A percentile compares a stretch with the other conserved stretches of the same genome.
Evolutionary conservation across 2,329 filamentous ascomycete genomes (phyloP).

Genomic region (Ascochyta koolunga): DNA sequence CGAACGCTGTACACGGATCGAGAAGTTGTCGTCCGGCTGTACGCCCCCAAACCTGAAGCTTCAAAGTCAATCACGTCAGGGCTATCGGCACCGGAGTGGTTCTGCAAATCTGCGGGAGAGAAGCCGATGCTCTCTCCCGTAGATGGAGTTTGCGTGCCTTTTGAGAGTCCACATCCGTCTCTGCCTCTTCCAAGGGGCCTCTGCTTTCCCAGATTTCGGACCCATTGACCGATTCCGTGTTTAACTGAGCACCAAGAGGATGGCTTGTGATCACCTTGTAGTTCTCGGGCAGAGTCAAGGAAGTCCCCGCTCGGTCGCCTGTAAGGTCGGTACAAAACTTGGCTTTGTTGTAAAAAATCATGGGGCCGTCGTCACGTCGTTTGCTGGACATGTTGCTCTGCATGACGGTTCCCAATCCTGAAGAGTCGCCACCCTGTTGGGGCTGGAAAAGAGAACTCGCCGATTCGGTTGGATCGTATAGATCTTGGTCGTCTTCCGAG

Average conservation of each 20-base stretch:
- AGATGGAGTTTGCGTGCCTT: conserved; percentile 38
- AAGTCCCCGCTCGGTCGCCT: conserved; percentile 58
- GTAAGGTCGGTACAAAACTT: conserved; percentile 82
- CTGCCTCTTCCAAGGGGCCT: conserved; percentile 29
- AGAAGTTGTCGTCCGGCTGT: conserved; percentile 62
- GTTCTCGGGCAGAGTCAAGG: conserved; percentile 23
- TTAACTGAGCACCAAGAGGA: conserved; percentile 36
- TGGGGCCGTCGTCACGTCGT: conserved; percentile 70
- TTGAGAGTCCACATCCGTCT: conserved; percentile 31
- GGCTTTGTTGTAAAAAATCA: conserved; percentile 83
- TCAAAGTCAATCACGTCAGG: conserved; percentile 49
- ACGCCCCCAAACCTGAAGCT: conserved; percentile 65
- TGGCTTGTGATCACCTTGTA: conserved; percentile 43
- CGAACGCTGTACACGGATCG: conserved; percentile 56
- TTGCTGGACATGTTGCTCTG: conserved; percentile 55
- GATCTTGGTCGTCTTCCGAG: conserved; percentile 48
- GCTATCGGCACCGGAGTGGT: conserved; percentile 31
- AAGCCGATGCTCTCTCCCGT: conserved; percentile 46
- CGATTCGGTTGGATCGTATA: conserved; percentile 40
- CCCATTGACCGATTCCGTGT: background rate
- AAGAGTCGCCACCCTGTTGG: conserved; percentile 45
- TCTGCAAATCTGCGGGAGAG: conserved; percentile 39
- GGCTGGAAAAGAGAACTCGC: conserved; percentile 38
- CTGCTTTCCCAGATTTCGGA: conserved; percentile 39
- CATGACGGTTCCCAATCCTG: conserved; percentile 55